Conservation (phyloP, 179 eudicot genomes). For the Monotropa hypopitys region DNA sequence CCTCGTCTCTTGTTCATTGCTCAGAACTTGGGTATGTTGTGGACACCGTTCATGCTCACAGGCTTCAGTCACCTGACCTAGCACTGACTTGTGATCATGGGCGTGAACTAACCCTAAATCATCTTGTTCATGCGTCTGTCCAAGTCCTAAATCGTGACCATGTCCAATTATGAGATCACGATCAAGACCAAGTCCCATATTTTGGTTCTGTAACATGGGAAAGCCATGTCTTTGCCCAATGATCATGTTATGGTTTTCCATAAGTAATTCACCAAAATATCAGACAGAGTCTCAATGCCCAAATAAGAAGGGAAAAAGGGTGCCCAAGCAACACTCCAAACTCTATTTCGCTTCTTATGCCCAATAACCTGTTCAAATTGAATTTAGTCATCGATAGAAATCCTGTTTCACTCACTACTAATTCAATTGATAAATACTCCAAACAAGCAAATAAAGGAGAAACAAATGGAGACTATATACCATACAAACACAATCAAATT, state of each 20-base stretch:
- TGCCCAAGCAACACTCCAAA: background rate
- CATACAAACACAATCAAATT: background rate
- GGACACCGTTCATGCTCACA: conserved; percentile 21
- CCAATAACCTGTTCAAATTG: conserved; percentile 3
- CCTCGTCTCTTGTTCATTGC: conserved; percentile 15
- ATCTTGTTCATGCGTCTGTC: conserved; percentile 6
- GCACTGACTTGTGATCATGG: conserved; percentile 19
- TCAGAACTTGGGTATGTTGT: conserved; percentile 18
- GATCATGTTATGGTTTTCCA: conserved; percentile 35
- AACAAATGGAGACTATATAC: background rate
- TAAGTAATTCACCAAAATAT: conserved; percentile 8
- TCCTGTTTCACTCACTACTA: background rate
- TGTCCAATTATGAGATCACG: conserved; percentile 14
- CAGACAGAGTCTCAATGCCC: background rate
- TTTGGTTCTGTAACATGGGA: conserved; percentile 15
- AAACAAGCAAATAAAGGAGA: background rate
- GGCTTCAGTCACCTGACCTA: conserved; percentile 12
- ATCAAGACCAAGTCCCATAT: conserved; percentile 18
- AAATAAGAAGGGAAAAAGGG: background rate
- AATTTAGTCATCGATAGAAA: background rate
- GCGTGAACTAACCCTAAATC: conserved; percentile 16
- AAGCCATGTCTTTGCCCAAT: conserved; percentile 22
- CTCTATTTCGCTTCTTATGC: background rate
- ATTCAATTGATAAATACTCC: background rate
- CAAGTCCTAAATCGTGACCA: conserved; percentile 13